Base-by-base conservation (phyloP, 805 yeast genomes). In the Candida bentonensis region DNA sequence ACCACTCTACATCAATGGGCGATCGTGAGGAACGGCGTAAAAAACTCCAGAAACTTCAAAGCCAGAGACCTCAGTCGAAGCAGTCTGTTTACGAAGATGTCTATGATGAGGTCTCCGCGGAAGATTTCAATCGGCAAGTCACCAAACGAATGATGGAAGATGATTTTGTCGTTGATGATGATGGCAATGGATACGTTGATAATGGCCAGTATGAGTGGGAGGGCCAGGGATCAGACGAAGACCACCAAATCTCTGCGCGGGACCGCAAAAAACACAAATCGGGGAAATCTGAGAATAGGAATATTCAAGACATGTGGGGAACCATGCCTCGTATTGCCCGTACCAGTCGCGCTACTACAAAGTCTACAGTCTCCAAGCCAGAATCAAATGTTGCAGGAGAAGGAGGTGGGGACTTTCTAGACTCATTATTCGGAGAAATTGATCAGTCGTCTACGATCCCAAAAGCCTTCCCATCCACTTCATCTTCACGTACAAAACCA, bases 141-240 rank as follows among this genome's bases (percentile, higher is more conserved):
- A 75, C 94, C 53, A 76, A 82, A 47, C 84, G 87, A 47, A 68
- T 92, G 41, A 69, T 86, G 61, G 79, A 82, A 49, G 96, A 89
- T 56, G 96, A 89, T 60, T 89, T 89, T 58, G 92, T 89, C 28
- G 94, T 86, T 2, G 96, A 87, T 59, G 97, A 89, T 59, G 78
- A 82, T 52, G 96, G 96, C 23, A 82, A 80, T 51, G 97, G 96
- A 0, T 89, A 89, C 56, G 88, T 86, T 1, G 97, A 92, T 54
- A 82, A 82, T 39, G 98, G 98, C 46, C 83, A 72, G 4, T 94
- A 89, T 54, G 95, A 86, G 47, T 86, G 94, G 88, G 94, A 79
- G 47, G 45, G 66, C 68, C 44, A 73, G 71, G 39, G 64, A 68
- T 43, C 74, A 15, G 54, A 49, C 44, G 56, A 54, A 15, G 64